A percentile compares a stretch with the other conserved stretches of the same genome.
phyloP scores from a whole-genome alignment of 2,329 filamentous ascomycete genomes.

The Aspergillus terreus region DNA sequence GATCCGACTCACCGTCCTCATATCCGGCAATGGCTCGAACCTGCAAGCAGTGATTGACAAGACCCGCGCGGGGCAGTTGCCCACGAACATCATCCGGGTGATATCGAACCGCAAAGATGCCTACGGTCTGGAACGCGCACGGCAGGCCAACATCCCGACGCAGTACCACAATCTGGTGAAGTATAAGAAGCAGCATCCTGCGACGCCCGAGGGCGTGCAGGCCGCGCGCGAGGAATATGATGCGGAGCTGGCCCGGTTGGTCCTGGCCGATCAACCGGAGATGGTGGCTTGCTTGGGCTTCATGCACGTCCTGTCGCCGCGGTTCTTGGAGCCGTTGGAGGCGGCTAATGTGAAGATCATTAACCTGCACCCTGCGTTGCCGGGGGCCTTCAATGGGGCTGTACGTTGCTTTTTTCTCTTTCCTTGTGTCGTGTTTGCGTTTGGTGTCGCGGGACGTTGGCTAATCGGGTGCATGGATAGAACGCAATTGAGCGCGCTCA shows the following conservation, averaged over 20 bases:
- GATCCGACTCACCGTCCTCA: slow-evolving; percentile 62
- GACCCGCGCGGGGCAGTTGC: slow-evolving; percentile 45
- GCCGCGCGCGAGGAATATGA: slow-evolving; percentile 67
- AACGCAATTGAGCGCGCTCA: slow-evolving; percentile 75
- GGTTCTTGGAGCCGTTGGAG: slow-evolving; percentile 67
- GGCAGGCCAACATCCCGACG: slow-evolving; percentile 62
- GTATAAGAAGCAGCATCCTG: slow-evolving; percentile 67
- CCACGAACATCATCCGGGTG: slow-evolving; percentile 58
- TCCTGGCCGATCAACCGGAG: slow-evolving; percentile 64
- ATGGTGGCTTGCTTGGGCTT: slow-evolving; percentile 79
- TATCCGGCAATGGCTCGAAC: slow-evolving; percentile 72
- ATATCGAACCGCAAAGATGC: slow-evolving; percentile 64
- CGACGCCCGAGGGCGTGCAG: slow-evolving; percentile 47
- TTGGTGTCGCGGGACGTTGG: background rate
- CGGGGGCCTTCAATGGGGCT: slow-evolving; percentile 71
- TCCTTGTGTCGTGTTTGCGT: background rate
- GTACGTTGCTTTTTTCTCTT: slow-evolving; percentile 25
- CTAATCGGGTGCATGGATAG: slow-evolving; percentile 12
- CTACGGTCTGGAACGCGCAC: slow-evolving; percentile 61
- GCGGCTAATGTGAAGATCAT: slow-evolving; percentile 65
- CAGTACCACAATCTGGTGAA: slow-evolving; percentile 78
- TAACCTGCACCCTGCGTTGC: slow-evolving; percentile 75
- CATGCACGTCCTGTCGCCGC: slow-evolving; percentile 75
- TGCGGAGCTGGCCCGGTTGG: slow-evolving; percentile 64
- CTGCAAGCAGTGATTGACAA: slow-evolving; percentile 73